Evolutionary conservation across 202 grass and related monocot species (phyloP), one percentile per base, ranked within the genome.

Genomic region (Carex sylvatica): DNA sequence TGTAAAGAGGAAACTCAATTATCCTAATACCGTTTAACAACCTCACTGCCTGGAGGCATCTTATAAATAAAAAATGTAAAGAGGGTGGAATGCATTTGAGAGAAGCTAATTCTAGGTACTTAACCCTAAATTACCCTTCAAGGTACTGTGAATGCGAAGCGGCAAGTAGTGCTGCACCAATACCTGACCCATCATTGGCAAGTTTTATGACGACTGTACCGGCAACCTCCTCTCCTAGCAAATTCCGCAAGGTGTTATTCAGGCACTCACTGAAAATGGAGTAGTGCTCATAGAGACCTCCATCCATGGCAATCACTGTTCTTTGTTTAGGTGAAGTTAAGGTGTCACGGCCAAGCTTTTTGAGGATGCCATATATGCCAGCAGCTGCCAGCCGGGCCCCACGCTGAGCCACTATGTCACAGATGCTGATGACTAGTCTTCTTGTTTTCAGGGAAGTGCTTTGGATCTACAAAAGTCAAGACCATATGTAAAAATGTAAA

Each of bases 261-360:
- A 94, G 22, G 60, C 81, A 91, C 55, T 88, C 70, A 7, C 83
- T 87, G 35, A 94, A 94, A 58, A 86, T 86, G 20, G 80, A 84
- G 20, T 91, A 91, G 23, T 94, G 86, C 56, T 94, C 84, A 15
- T 89, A 94, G 20, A 91, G 83, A 15, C 92, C 92, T 0, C 92
- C 92, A 15, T 94, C 92, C 83, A 91, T 87, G 47, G 85, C 89
- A 60, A 94, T 87, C 8, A 91, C 87, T 4, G 78, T 85, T 86
- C 75, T 94, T 19, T 78, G 84, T 40, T 84, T 84, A 80, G 85
- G 53, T 23, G 18, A 71, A 23, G 23, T 59, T 2, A 64, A 33
- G 19, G 42, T 52, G 26, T 85, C 85, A 59, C 71, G 85, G 24
- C 87, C 85, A 12, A 90, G 87, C 80, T 94, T 90, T 80, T 91